These are phyloP conservation scores for Solanum lignicaule DNA, from an alignment of 257 asterid species.

Conservation along the genomic window DNA sequence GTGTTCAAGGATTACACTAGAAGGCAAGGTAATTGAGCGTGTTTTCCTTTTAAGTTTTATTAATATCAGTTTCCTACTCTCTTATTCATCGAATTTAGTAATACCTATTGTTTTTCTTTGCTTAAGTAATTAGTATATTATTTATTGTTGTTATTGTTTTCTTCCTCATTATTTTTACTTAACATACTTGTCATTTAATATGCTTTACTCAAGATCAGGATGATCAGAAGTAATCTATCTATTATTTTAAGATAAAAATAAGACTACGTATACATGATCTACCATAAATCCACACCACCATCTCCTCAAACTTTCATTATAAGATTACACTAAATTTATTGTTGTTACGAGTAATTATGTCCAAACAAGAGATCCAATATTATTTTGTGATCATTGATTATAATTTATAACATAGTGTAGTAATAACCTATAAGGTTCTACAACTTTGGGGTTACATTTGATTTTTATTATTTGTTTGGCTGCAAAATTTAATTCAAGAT, in stretches of 20 bases:
- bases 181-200: background rate
- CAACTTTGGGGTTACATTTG: background rate
- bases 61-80: background rate
- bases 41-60: background rate
- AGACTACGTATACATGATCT: fast-evolving
- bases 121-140: background rate
- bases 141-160: background rate
- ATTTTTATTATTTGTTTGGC: background rate
- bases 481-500: background rate
- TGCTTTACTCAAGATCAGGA: background rate
- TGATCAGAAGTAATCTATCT: fast-evolving
- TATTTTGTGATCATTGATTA: background rate
- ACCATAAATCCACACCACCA: too few species aligned
- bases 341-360: too few species aligned
- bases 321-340: background rate
- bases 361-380: background rate
- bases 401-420: background rate
- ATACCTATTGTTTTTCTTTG: background rate
- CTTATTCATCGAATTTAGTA: background rate
- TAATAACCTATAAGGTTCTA: background rate
- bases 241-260: background rate
- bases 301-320: background rate
- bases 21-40: fast-evolving
- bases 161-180: background rate
- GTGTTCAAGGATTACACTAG: background rate